Conservation (phyloP, 2,329 filamentous ascomycete species). For the Hypoxylon sp. region DNA sequence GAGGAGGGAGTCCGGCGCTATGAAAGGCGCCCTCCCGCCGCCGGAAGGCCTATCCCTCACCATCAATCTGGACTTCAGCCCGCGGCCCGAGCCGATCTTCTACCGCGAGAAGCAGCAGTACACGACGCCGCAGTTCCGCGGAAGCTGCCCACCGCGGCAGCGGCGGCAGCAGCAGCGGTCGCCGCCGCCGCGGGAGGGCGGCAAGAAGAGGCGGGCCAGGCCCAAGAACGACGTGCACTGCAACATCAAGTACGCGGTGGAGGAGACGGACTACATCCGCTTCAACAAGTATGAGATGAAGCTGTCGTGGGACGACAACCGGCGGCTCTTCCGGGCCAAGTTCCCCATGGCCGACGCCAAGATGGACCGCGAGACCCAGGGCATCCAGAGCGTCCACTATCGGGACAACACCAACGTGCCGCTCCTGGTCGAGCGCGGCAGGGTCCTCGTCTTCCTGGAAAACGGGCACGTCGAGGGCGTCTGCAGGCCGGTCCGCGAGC, state of each 20-base stretch:
- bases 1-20: slow-evolving; percentile 29
- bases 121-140: slow-evolving; percentile 7
- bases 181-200: slow-evolving; percentile 3
- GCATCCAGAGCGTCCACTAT: slow-evolving; percentile 50
- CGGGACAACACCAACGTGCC: slow-evolving; percentile 48
- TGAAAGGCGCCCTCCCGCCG: slow-evolving; percentile 36
- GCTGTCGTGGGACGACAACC: slow-evolving; percentile 41
- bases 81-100: slow-evolving; percentile 8
- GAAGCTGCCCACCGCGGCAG: slow-evolving; percentile 4
- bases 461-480: slow-evolving; percentile 46
- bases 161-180: slow-evolving; percentile 14
- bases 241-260: slow-evolving; percentile 49
- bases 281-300: slow-evolving; percentile 47
- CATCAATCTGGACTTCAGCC: slow-evolving; percentile 11
- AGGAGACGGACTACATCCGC: slow-evolving; percentile 49
- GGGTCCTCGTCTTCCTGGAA: slow-evolving; percentile 39
- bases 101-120: slow-evolving; percentile 29
- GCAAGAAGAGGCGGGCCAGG: slow-evolving; percentile 26
- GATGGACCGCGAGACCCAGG: slow-evolving; percentile 39
- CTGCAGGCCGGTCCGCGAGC: slow-evolving; percentile 43
- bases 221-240: slow-evolving; percentile 39
- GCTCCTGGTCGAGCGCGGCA: slow-evolving; percentile 33
- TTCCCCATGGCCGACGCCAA: slow-evolving; percentile 41
- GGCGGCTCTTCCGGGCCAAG: slow-evolving; percentile 33
- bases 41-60: slow-evolving; percentile 21